Conservation (phyloP, 495 filamentous ascomycete genomes). For the Oidiodendron maius region DNA sequence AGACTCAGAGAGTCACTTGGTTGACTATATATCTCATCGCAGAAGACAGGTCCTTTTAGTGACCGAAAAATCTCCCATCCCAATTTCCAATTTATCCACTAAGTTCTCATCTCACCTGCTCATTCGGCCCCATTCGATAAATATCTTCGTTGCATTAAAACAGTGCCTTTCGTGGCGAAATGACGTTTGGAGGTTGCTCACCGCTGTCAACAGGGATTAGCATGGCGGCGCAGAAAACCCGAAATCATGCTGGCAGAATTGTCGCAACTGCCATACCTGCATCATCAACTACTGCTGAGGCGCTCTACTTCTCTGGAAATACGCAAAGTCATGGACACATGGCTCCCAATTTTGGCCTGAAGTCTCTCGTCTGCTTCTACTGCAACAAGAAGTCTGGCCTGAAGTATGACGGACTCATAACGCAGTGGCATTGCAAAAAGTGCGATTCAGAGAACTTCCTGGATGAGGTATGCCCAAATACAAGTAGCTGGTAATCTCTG, state of each 20-base stretch:
- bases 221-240: background rate
- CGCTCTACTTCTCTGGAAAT: background rate
- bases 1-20: no score
- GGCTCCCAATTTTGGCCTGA: conserved; percentile 40
- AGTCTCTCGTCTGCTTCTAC: conserved; percentile 64
- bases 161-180: no score
- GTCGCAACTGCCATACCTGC: background rate
- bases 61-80: no score
- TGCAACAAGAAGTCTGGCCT: conserved; percentile 59
- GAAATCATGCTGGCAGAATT: background rate
- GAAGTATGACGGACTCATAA: conserved; percentile 39
- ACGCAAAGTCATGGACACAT: conserved; percentile 30
- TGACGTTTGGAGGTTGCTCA: no score
- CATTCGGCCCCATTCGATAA: no score
- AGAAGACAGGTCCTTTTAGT: no score
- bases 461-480: conserved; percentile 46
- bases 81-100: no score
- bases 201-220: background rate
- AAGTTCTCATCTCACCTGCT: no score
- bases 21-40: no score
- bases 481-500: background rate
- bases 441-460: conserved; percentile 82
- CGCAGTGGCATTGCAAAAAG: conserved; percentile 59
- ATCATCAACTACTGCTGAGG: background rate
- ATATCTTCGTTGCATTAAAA: no score